Evolutionary conservation across 495 filamentous ascomycete species (phyloP).

Genomic region (Lepidopterella palustris): DNA sequence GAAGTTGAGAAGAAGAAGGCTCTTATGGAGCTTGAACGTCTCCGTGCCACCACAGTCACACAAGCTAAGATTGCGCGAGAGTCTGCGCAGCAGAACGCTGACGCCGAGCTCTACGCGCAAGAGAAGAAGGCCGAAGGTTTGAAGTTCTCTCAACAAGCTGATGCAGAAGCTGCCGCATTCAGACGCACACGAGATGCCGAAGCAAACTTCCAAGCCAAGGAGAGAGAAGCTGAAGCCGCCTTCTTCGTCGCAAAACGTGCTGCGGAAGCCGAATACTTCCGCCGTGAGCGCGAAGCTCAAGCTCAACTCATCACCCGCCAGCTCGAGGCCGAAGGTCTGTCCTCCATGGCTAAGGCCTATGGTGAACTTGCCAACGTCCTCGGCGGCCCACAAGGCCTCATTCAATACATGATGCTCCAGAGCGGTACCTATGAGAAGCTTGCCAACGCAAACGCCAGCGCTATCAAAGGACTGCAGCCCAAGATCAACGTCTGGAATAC

Average conservation of each 20-base stretch:
- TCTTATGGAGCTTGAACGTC: slow-evolving; percentile 68
- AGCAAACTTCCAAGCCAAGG: slow-evolving; percentile 30
- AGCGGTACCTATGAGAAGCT: slow-evolving; percentile 58
- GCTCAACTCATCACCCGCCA: slow-evolving; percentile 54
- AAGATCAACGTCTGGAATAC: slow-evolving; percentile 91
- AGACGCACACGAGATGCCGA: slow-evolving; percentile 25
- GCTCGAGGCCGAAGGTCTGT: slow-evolving; percentile 66
- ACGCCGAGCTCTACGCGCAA: slow-evolving; percentile 52
- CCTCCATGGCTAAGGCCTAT: slow-evolving; percentile 72
- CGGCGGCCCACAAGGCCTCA: slow-evolving; percentile 60
- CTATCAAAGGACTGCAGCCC: slow-evolving; percentile 69
- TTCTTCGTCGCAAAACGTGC: slow-evolving; percentile 26
- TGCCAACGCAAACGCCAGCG: slow-evolving; percentile 61
- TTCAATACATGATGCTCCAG: slow-evolving; percentile 76
- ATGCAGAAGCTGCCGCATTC: slow-evolving; percentile 32
- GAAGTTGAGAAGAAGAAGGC: slow-evolving; percentile 68
- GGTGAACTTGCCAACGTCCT: slow-evolving; percentile 59
- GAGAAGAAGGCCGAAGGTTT: slow-evolving; percentile 29
- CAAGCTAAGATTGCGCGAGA: slow-evolving; percentile 69
- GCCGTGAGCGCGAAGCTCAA: slow-evolving; percentile 47
- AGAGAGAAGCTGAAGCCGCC: slow-evolving; percentile 37
- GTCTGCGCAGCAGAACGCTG: slow-evolving; percentile 64
- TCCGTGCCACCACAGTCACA: slow-evolving; percentile 68
- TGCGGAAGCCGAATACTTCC: slow-evolving; percentile 22
- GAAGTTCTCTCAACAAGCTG: slow-evolving; percentile 30